Evolutionary conservation across 2,329 filamentous ascomycete species (phyloP).

Genomic region (Aspergillus fumigatus): DNA sequence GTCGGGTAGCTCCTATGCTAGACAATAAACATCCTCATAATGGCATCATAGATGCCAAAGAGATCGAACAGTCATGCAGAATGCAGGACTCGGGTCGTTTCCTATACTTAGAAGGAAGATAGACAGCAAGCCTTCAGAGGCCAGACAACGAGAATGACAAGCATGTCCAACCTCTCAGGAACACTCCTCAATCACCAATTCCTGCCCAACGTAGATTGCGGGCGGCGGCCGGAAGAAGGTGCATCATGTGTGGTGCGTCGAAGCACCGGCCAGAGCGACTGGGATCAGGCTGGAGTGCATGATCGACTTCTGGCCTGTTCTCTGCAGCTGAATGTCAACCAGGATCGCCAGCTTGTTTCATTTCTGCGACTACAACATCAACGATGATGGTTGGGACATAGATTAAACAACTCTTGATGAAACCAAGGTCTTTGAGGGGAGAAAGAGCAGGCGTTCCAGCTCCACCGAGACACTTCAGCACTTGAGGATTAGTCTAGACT

Average conservation of each 20-base stretch:
- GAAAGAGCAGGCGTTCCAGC: neutral
- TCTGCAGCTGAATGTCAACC: neutral
- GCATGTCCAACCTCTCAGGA: neutral
- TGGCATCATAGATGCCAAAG: neutral
- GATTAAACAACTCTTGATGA: neutral
- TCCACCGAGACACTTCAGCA: neutral
- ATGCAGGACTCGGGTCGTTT: neutral
- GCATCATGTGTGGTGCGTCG: slow-evolving; percentile 19
- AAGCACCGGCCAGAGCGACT: slow-evolving; percentile 13
- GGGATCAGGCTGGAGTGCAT: slow-evolving; percentile 5
- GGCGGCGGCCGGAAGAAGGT: slow-evolving; percentile 19
- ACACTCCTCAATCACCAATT: slow-evolving; percentile 16
- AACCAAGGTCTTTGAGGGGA: neutral
- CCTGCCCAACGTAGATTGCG: slow-evolving; percentile 24
- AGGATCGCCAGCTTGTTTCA: neutral
- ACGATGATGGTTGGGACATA: neutral
- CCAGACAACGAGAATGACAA: neutral
- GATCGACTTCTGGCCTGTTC: neutral
- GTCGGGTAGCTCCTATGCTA: neutral
- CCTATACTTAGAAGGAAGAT: slow-evolving; percentile 13
- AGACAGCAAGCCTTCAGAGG: slow-evolving; percentile 8
- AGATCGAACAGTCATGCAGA: neutral
- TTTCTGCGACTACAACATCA: neutral
- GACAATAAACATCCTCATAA: neutral
- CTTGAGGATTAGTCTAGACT: neutral